These are phyloP conservation scores for Paramyrothecium sp. DNA, from an alignment of 2,329 filamentous ascomycete genomes.

Conservation along the genomic window DNA sequence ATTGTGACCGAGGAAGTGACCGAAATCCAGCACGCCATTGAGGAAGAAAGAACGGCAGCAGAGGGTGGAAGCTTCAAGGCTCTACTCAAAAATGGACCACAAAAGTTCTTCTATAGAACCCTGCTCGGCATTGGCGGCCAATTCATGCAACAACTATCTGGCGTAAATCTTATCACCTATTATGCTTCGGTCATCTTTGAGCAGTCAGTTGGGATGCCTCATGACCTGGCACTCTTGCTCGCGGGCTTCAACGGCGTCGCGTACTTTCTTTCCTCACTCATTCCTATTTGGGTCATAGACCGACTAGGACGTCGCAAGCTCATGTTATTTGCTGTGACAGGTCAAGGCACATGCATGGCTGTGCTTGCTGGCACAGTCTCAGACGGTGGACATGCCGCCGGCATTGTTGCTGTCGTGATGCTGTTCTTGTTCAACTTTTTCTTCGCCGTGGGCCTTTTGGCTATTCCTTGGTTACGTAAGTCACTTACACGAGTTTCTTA, in stretches of 20 bases:
- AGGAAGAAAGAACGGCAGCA: constrained; percentile 37
- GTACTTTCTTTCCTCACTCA: constrained; percentile 27
- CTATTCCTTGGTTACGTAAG: constrained; percentile 30
- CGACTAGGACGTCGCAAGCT: constrained; percentile 54
- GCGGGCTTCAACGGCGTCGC: constrained; percentile 50
- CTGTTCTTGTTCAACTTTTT: constrained; percentile 42
- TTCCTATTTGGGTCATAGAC: constrained; percentile 33
- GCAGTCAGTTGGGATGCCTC: constrained; percentile 38
- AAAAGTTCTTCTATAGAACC: constrained; percentile 37
- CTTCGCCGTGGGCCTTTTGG: constrained; percentile 38
- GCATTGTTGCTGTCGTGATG: constrained; percentile 42
- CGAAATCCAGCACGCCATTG: constrained; percentile 36
- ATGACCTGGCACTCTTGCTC: constrained; percentile 45
- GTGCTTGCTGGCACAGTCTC: constrained; percentile 42
- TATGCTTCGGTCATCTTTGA: constrained; percentile 43
- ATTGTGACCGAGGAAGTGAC: constrained; percentile 24
- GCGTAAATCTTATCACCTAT: constrained; percentile 19
- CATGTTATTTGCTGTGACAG: constrained; percentile 47
- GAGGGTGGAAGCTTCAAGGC: constrained; percentile 28
- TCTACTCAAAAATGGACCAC: constrained; percentile 38
- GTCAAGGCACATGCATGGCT: constrained; percentile 41
- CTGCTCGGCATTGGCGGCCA: constrained; percentile 41
- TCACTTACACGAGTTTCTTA: constrained; percentile 16
- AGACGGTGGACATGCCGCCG: constrained; percentile 31
- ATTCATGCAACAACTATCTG: constrained; percentile 38